Percentiles rank a stretch among this genome's conserved stretches.
Evolutionary conservation across 139 green algal genomes (phyloP).

Genomic region (Volvox africanus): DNA sequence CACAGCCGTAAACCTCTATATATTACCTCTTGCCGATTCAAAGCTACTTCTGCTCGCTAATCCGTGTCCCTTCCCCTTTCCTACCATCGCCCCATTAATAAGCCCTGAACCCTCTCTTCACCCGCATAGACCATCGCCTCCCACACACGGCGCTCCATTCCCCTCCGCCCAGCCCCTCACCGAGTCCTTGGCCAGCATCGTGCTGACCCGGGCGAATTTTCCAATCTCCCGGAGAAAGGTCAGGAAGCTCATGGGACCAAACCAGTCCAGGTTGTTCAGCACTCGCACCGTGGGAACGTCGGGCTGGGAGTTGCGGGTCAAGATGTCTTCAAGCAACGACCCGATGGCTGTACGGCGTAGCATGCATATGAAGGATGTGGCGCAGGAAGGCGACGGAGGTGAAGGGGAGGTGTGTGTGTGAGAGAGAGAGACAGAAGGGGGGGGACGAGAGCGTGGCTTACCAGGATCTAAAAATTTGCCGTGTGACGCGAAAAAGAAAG

Average conservation of each 20-base stretch:
- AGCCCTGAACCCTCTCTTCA: neutral
- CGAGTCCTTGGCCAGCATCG: constrained; percentile 96
- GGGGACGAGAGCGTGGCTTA: too few species aligned
- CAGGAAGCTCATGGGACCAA: constrained; percentile 88
- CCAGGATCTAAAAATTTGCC: too few species aligned
- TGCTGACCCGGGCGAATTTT: constrained; percentile 92
- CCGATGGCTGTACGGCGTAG: constrained; percentile 57
- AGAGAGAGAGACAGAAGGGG: too few species aligned
- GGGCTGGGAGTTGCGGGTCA: constrained; percentile 54
- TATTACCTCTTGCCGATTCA: too few species aligned
- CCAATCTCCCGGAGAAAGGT: constrained; percentile 95
- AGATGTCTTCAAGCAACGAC: constrained; percentile 52
- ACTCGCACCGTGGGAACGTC: constrained; percentile 51
- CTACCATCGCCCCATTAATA: neutral
- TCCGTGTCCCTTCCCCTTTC: neutral
- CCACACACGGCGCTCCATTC: neutral
- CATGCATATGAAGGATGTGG: neutral
- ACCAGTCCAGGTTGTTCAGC: constrained; percentile 96
- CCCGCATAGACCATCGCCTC: neutral
- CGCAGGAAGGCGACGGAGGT: neutral
- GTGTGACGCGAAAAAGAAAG: too few species aligned
- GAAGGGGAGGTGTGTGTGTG: neutral
- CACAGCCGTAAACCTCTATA: too few species aligned
- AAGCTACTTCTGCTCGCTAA: neutral
- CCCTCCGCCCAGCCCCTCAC: constrained; percentile 64